Percentiles rank a stretch among this genome's conserved stretches.
These are phyloP conservation scores for Boletus pseudo-olivaceus DNA, from an alignment of 768 basidiomycete species.

Conservation along the genomic window DNA sequence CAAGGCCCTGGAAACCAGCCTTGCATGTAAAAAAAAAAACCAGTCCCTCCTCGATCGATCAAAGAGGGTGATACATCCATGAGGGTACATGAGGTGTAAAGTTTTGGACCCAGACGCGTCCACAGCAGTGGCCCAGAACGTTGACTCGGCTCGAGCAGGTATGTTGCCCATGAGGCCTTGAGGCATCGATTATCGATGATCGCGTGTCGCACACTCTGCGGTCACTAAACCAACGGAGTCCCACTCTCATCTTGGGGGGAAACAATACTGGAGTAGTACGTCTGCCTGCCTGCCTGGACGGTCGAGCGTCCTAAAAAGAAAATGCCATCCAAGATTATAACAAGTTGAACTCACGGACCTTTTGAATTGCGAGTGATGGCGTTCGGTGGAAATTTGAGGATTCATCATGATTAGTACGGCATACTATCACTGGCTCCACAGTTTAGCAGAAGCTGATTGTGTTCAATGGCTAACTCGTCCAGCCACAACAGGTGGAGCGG, in stretches of 20 bases:
- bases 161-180: slow-evolving; percentile 18
- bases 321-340: neutral
- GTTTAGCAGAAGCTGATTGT: slow-evolving; percentile 7
- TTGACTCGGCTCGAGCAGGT: slow-evolving; percentile 2
- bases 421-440: neutral
- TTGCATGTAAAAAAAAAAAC: neutral
- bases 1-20: neutral
- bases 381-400: neutral
- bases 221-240: too few relatives aligned
- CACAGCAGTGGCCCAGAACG: neutral
- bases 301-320: neutral
- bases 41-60: slow-evolving; percentile 9
- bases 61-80: neutral
- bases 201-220: neutral
- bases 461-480: slow-evolving; percentile 2
- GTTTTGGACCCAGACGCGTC: slow-evolving; percentile 1
- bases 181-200: too few relatives aligned
- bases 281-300: too few relatives aligned
- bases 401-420: neutral
- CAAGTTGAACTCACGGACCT: neutral
- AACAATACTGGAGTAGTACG: neutral
- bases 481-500: slow-evolving; percentile 5
- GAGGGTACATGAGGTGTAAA: slow-evolving; percentile 6
- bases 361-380: too few relatives aligned
- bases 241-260: neutral